phyloP scores from a whole-genome alignment of 305 asterid genomes.

The Solanum chacoense region DNA sequence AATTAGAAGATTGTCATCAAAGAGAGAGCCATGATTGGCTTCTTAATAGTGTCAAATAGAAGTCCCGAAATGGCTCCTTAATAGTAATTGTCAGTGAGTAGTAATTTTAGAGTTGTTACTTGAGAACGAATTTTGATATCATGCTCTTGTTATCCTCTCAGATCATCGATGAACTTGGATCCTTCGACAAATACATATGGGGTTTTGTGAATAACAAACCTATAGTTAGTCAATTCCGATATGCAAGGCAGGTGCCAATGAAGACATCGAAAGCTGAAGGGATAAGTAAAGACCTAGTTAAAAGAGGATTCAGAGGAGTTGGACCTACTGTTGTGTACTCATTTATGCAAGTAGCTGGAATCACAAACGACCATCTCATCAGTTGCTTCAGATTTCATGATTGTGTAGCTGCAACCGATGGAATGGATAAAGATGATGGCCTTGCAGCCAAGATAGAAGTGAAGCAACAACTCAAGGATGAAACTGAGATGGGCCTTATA shows the following conservation, averaged over 20 bases:
- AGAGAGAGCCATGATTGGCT: not conserved
- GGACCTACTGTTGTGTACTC: constrained; percentile 77
- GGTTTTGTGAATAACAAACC: constrained; percentile 32
- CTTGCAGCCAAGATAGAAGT: constrained; percentile 21
- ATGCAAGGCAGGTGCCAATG: constrained; percentile 68
- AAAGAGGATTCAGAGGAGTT: constrained; percentile 82
- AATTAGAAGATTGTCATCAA: not conserved
- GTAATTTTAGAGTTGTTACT: not conserved
- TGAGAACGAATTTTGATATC: not conserved
- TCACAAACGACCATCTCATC: constrained; percentile 65
- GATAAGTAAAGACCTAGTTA: constrained; percentile 73
- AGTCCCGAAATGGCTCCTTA: not conserved
- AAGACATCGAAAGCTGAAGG: constrained; percentile 74
- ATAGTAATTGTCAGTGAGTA: not conserved
- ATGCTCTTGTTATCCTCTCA: constrained; percentile 6
- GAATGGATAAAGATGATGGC: constrained; percentile 18
- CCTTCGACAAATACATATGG: constrained; percentile 53
- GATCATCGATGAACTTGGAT: constrained; percentile 44
- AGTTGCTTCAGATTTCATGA: constrained; percentile 58
- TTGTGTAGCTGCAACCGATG: constrained; percentile 28
- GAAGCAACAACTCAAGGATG: constrained; percentile 30
- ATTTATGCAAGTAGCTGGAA: constrained; percentile 79
- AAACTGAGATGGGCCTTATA: constrained; percentile 30
- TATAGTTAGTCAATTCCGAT: constrained; percentile 41
- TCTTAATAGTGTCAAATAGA: not conserved